These are phyloP conservation scores for Oryza meridionalis DNA, from an alignment of 176 grass and related monocot species.

Conservation along the genomic window DNA sequence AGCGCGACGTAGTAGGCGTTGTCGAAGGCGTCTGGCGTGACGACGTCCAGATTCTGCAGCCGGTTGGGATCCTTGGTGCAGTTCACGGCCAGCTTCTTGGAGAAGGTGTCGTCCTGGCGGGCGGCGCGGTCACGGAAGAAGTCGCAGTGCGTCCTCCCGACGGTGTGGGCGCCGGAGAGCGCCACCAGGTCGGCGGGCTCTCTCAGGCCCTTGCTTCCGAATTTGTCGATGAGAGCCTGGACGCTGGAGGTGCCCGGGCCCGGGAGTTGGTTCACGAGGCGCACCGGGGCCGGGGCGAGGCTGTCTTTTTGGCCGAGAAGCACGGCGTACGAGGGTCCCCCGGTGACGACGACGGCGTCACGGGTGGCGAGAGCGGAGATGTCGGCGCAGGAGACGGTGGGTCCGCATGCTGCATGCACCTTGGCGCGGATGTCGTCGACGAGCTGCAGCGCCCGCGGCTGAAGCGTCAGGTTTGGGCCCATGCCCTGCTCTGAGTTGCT, in stretches of 20 bases:
- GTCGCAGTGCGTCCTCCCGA: too few species aligned
- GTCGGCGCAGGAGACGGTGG: slow-evolving; percentile 49
- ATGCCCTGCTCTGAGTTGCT: neutral
- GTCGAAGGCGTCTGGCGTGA: too few species aligned
- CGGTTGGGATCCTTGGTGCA: too few species aligned
- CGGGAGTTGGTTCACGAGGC: neutral
- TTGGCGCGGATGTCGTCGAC: slow-evolving; percentile 46
- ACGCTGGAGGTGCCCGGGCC: too few species aligned
- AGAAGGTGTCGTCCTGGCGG: too few species aligned
- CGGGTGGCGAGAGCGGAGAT: slow-evolving; percentile 41
- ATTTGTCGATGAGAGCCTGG: neutral
- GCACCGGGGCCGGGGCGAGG: neutral
- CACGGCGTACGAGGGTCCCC: neutral
- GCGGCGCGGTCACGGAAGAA: too few species aligned
- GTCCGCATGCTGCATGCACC: slow-evolving; percentile 37
- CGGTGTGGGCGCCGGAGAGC: slow-evolving; percentile 44
- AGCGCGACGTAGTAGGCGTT: too few species aligned
- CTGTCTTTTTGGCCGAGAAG: slow-evolving; percentile 29
- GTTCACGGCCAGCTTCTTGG: too few species aligned
- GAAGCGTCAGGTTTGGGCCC: slow-evolving; percentile 33
- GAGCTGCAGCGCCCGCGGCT: slow-evolving; percentile 39
- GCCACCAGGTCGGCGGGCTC: slow-evolving; percentile 46
- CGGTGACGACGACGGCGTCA: slow-evolving; percentile 30
- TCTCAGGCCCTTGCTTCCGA: slow-evolving; percentile 6
- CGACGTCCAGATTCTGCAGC: too few species aligned